A percentile compares a stretch with the other conserved stretches of the same genome.
phyloP scores from a whole-genome alignment of 2,329 filamentous ascomycete genomes.

The Colletotrichum lentis region DNA sequence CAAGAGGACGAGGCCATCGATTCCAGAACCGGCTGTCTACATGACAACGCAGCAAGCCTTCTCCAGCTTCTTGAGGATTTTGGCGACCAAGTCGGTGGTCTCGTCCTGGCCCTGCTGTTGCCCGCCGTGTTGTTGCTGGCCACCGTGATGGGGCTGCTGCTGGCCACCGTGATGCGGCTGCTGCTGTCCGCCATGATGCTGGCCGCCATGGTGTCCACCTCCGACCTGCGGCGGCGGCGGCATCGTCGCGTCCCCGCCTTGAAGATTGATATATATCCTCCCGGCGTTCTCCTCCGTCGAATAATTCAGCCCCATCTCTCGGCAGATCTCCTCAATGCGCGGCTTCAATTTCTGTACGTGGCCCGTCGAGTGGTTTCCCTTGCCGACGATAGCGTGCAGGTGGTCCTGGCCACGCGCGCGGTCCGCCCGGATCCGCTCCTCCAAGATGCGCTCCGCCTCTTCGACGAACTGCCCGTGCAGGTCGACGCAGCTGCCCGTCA shows the following conservation, averaged over 20 bases:
- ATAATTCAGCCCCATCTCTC: conserved; percentile 82
- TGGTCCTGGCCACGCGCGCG: conserved; percentile 77
- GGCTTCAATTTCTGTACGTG: conserved; percentile 96
- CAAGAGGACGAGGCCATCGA: not conserved
- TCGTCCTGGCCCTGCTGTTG: conserved; percentile 60
- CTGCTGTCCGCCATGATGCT: conserved; percentile 54
- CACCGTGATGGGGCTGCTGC: conserved; percentile 54
- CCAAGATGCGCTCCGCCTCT: conserved; percentile 90
- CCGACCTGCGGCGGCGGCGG: conserved; percentile 50
- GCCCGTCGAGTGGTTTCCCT: conserved; percentile 84
- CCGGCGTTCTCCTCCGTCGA: conserved; percentile 89
- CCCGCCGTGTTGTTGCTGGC: conserved; percentile 40
- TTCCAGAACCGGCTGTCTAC: conserved; percentile 53
- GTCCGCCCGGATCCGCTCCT: conserved; percentile 83
- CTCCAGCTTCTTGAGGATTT: conserved; percentile 70
- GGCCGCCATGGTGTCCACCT: conserved; percentile 52
- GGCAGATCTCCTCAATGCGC: conserved; percentile 87
- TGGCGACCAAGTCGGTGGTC: conserved; percentile 68
- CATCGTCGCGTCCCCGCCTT: conserved; percentile 71
- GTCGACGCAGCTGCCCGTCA: conserved; percentile 85
- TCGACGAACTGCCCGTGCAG: conserved; percentile 94
- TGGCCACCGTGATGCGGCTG: conserved; percentile 54
- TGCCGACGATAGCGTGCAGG: conserved; percentile 94
- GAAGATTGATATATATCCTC: conserved; percentile 85
- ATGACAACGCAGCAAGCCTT: conserved; percentile 79